These are phyloP conservation scores for Podila horticola DNA, from an alignment of 192 early-diverging fungal genomes.

Conservation along the genomic window DNA sequence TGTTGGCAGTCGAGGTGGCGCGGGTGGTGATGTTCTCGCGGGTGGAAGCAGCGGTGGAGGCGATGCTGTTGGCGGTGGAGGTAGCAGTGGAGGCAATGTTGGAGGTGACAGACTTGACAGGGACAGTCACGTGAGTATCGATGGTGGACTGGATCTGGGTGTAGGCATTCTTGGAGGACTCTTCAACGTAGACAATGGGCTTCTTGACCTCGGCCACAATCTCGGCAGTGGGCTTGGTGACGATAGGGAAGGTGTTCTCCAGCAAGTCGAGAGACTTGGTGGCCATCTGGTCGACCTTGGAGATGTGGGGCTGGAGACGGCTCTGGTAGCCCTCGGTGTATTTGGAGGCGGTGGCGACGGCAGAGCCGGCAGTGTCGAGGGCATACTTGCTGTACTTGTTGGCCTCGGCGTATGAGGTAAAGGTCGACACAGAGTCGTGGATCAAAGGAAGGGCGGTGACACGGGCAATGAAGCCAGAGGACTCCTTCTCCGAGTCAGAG, in stretches of 20 bases:
- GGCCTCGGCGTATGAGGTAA: constrained; percentile 57
- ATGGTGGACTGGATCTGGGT: constrained; percentile 60
- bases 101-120: constrained; percentile 65
- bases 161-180: constrained; percentile 57
- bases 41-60: constrained; percentile 38
- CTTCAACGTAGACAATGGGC: constrained; percentile 51
- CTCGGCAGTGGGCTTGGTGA: constrained; percentile 68
- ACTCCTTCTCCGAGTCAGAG: not conserved
- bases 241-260: constrained; percentile 68
- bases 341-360: constrained; percentile 34
- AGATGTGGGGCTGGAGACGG: constrained; percentile 59
- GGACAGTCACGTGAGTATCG: constrained; percentile 63
- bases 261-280: constrained; percentile 71
- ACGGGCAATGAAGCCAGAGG: constrained; percentile 33
- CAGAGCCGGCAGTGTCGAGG: constrained; percentile 37
- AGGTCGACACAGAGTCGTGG: constrained; percentile 58
- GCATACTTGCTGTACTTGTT: constrained; percentile 43
- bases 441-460: constrained; percentile 65
- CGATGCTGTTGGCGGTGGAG: constrained; percentile 11
- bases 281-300: constrained; percentile 67
- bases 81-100: constrained; percentile 49
- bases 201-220: constrained; percentile 67
- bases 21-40: constrained; percentile 35
- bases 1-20: constrained; percentile 13
- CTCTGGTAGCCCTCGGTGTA: constrained; percentile 42